Evolutionary conservation across 2,329 filamentous ascomycete species (phyloP), one percentile per base, ranked within the genome.

Genomic region (Fusarium paranaense): DNA sequence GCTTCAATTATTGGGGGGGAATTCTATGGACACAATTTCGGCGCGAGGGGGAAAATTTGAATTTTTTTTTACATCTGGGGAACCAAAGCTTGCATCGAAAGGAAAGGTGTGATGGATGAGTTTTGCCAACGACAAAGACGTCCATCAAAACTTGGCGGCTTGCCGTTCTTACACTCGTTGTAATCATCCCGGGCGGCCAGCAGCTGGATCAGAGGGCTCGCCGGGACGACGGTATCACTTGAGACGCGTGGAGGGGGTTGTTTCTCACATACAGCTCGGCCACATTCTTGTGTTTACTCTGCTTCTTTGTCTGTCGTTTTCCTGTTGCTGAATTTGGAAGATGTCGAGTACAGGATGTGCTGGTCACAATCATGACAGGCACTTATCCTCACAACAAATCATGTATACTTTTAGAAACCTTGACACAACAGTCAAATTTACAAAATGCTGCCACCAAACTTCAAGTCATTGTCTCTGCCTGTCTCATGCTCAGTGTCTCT

Each of bases 141-240:
- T 71, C 71, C 60, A 72, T 64, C 67, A 47, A 75, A 67, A 64
- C 35, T 70, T 76, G 79, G 79, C 69, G 73, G 82, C 80, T 80
- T 84, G 80, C 79, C 76, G 77, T 86, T 86, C 83, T 85, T 87
- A 88, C 86, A 80, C 82, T 87, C 86, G 84, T 89, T 87, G 84
- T 87, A 87, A 86, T 87, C 81, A 71, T 79, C 79, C 79, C 76
- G 73, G 79, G 80, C 78, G 77, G 81, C 78, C 80, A 79, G 80
- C 75, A 81, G 79, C 84, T 81, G 83, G 77, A 79, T 80, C 79
- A 68, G 66, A 79, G 78, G 73, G 81, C 78, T 78, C 74, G 78
- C 72, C 68, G 68, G 78, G 76, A 79, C 70, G 78, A 79, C 75
- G 66, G 62, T 78, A 77, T 75, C 77, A 78, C 78, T 78, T 78